These are phyloP conservation scores for Penicillium digitatum DNA, from an alignment of 2,329 filamentous ascomycete species.

Conservation along the genomic window DNA sequence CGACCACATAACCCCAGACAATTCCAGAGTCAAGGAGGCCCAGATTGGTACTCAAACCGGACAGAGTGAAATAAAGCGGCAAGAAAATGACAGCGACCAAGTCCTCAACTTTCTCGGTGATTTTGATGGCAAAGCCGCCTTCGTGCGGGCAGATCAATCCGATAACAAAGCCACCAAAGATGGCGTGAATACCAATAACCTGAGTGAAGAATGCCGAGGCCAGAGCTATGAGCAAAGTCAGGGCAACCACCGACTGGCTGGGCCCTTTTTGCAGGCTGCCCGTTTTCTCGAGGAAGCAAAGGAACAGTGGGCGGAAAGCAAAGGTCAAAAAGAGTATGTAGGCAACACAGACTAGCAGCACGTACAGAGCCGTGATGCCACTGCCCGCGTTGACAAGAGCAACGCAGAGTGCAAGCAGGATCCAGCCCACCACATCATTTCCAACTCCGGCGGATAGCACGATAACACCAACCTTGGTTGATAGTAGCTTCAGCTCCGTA, in stretches of 20 bases:
- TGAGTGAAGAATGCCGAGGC: slow-evolving; percentile 81
- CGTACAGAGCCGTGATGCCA: slow-evolving; percentile 78
- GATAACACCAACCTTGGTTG: slow-evolving; percentile 79
- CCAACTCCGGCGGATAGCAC: slow-evolving; percentile 86
- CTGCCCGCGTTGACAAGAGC: slow-evolving; percentile 83
- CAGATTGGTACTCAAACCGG: slow-evolving; percentile 81
- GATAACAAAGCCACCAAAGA: slow-evolving; percentile 88
- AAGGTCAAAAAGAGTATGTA: slow-evolving; percentile 74
- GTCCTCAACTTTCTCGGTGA: slow-evolving; percentile 94
- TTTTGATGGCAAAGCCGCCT: slow-evolving; percentile 81
- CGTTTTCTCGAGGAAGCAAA: slow-evolving; percentile 68
- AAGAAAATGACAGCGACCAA: slow-evolving; percentile 77
- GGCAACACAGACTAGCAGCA: slow-evolving; percentile 69
- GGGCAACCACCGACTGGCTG: slow-evolving; percentile 74
- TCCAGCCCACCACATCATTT: slow-evolving; percentile 89
- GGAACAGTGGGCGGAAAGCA: slow-evolving; percentile 67
- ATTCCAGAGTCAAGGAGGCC: slow-evolving; percentile 76
- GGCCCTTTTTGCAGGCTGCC: slow-evolving; percentile 83
- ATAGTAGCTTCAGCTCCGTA: slow-evolving; percentile 80
- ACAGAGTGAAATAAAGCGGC: slow-evolving; percentile 89
- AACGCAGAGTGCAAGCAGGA: slow-evolving; percentile 86
- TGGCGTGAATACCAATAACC: slow-evolving; percentile 88
- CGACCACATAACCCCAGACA: slow-evolving; percentile 87
- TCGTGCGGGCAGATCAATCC: slow-evolving; percentile 88
- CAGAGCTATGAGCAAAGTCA: slow-evolving; percentile 76